Conservation (phyloP, 495 filamentous ascomycete genomes). For the Penicillium atrosanguineum region DNA sequence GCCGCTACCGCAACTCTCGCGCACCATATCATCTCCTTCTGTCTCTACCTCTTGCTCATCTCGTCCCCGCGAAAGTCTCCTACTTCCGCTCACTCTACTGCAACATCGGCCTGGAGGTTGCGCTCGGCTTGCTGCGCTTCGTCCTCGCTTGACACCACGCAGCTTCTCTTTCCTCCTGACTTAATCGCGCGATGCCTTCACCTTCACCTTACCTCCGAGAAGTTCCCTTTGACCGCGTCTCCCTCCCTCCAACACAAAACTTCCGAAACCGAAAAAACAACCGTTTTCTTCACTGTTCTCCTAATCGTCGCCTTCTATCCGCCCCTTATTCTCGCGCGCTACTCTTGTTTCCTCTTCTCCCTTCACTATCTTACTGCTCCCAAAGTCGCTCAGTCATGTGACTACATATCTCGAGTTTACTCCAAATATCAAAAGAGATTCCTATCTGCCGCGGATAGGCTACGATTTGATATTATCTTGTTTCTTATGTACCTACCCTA, state of each 20-base stretch:
- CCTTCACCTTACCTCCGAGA: not conserved
- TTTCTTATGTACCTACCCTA: not conserved
- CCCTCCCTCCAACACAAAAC: slow-evolving; percentile 5
- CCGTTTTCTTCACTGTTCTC: slow-evolving; percentile 14
- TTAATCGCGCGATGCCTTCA: slow-evolving; percentile 6
- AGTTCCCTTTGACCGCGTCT: slow-evolving; percentile 6
- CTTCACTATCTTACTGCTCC: slow-evolving; percentile 13
- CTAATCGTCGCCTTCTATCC: slow-evolving; percentile 13
- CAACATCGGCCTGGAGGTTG: slow-evolving; percentile 1
- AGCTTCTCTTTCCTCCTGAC: slow-evolving; percentile 4
- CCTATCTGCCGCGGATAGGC: slow-evolving; percentile 11
- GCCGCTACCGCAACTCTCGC: slow-evolving; percentile 1
- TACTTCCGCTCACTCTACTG: not conserved
- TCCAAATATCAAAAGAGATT: slow-evolving; percentile 14
- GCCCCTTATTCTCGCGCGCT: slow-evolving; percentile 11
- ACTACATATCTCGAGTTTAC: slow-evolving; percentile 13
- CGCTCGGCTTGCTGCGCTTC: not conserved
- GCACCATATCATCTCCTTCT: slow-evolving; percentile 2
- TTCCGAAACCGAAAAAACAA: slow-evolving; percentile 16
- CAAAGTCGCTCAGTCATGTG: slow-evolving; percentile 11
- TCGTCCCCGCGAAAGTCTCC: not conserved
- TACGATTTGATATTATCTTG: slow-evolving; percentile 7
- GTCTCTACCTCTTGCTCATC: slow-evolving; percentile 17
- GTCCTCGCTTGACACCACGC: not conserved
- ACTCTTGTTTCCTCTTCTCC: slow-evolving; percentile 7